Evolutionary conservation across 805 yeast genomes (phyloP), one percentile per base, ranked within the genome.

Genomic region (Candida multigemmis): DNA sequence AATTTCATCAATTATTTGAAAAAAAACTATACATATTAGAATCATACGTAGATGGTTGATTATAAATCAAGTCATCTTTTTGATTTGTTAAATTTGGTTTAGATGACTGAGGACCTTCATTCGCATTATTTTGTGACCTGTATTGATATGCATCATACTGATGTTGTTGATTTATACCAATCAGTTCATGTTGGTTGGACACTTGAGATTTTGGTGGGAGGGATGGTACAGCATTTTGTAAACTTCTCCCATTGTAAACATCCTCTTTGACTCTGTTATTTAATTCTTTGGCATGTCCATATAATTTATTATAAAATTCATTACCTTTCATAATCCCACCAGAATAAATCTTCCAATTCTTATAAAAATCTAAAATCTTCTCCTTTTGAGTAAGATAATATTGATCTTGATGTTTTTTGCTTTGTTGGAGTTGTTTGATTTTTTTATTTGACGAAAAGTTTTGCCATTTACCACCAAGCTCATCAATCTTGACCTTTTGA

Each of bases 241-340:
- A 18, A 18, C 10, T 18, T 18, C 10, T 7, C 10, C 19, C 19
- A 18, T 18, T 8, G 19, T 18, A 8, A 7, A 15, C n/a, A 13
- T 12, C 12, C 19, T 31, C 29, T 19, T 24, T 23, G 7, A 33
- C 32, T 7, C 27, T 32, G 19, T 28, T 26, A 13, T 23, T 34
- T 15, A 37, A 14, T 4, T 25, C 17, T 8, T 16, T 25, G 4
- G 45, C 59, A 38, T 58, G 60, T 11, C 41, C 42, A 20, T 53
- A 48, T 17, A 74, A 51, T 30, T 72, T 68, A 6, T 56, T 52
- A 48, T 89, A 89, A 44, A 84, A 82, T 7, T 54, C 63, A 7
- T 53, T 40, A 0, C 94, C 94, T 36, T 72, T 75, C 10, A 56
- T 50, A 29, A 72, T 47, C 5, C 93, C 94, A 5, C 56, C 56